phyloP scores from a whole-genome alignment of 768 basidiomycete genomes.

The Russula olivacea region DNA sequence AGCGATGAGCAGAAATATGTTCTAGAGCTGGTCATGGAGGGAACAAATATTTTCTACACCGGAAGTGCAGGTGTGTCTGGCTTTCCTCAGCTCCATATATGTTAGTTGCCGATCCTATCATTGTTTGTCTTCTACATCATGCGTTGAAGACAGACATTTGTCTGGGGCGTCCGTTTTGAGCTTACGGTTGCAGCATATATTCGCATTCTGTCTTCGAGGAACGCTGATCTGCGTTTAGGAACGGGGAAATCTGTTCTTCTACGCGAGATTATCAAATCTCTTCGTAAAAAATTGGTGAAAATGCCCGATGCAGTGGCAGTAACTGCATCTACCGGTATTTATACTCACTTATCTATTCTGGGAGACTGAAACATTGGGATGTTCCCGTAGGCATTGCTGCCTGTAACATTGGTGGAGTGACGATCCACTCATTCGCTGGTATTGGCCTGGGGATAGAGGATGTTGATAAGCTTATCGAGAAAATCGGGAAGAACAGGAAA shows the following conservation, averaged over 20 bases:
- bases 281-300: slow-evolving; percentile 51
- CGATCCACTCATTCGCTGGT: slow-evolving; percentile 93
- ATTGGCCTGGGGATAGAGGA: slow-evolving; percentile 76
- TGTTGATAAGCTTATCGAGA: slow-evolving; percentile 54
- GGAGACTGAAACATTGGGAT: background rate
- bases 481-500: slow-evolving; percentile 80
- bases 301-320: slow-evolving; percentile 75
- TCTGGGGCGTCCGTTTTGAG: slow-evolving; percentile 2
- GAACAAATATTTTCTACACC: slow-evolving; percentile 86
- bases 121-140: background rate
- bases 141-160: background rate
- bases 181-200: slow-evolving; percentile 6
- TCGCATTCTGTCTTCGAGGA: background rate
- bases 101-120: background rate
- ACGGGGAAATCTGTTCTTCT: slow-evolving; percentile 96
- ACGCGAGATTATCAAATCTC: slow-evolving; percentile 77
- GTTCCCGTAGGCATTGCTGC: slow-evolving; percentile 72
- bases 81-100: slow-evolving; percentile 11
- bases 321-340: slow-evolving; percentile 84
- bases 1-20: slow-evolving; percentile 86
- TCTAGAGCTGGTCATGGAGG: slow-evolving; percentile 65
- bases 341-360: background rate
- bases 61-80: slow-evolving; percentile 80
- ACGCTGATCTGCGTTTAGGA: slow-evolving; percentile 42
- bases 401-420: slow-evolving; percentile 94